Base-by-base conservation (phyloP, 164 flowering plant species). In the Paratinospora sagittata region DNA sequence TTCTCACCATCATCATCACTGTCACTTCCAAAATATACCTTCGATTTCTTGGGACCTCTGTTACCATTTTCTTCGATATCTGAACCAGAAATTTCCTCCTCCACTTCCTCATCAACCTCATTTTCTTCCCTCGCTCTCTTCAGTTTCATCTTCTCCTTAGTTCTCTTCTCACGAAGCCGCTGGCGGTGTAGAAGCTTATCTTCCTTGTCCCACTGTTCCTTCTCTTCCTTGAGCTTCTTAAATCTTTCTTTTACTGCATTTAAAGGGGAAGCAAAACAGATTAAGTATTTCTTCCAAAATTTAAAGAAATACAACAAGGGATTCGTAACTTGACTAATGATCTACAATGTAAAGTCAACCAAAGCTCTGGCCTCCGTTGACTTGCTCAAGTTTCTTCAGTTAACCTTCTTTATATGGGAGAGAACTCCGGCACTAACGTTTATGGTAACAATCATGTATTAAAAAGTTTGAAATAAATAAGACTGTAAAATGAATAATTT, bases 171-270 rank as follows among this genome's bases (percentile, higher is more conserved):
- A 68, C 82, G 85, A 16, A 81, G 88, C 12, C 93, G 87, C 41
- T 85, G 74, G 2, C 78, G 83, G 26, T 79, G 82, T 10, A 82
- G 66, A 69, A 74, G 74, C 79, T 96, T 96, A 82, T 96, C 99
- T 72, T 86, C 93, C 76, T 84, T 82, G 75, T 96, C 99, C 34
- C 34, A 81, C 63, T 72, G 74, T 80, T 88, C 85, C 89, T 91
- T 73, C 55, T 86, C 84, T 70, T 52, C 60, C 60, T 52, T 52
- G n/a, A 52, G 21, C 60, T 52, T 52, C 21, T n/a, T 52, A 52
- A 52, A 52, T 52, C 60, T 52, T 52, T 52, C 60, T 52, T 52
- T 52, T n/a, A 52, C 60, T 52, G 60, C 60, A 52, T n/a, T 17
- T 17, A n/a, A n/a, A 52, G 19, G 21, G 21, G 21, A 16, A 8